Percentiles rank a stretch among this genome's conserved stretches.
Conservation (phyloP, 1,284 basidiomycete species). For the Coriolopsis trogii region DNA sequence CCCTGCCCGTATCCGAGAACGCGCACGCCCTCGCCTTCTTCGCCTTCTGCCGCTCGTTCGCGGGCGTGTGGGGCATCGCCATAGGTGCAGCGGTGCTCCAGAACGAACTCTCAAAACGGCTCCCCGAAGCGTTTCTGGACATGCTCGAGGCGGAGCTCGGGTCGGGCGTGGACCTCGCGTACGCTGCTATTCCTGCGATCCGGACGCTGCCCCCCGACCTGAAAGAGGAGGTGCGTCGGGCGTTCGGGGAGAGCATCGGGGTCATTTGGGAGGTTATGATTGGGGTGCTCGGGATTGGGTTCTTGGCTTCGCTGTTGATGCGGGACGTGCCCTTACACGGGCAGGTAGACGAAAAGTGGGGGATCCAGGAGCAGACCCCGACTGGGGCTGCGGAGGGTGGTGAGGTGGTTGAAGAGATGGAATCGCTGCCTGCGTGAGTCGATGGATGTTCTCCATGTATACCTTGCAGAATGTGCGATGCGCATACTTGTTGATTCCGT, state of each 20-base stretch:
- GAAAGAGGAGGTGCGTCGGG: slow-evolving; percentile 27
- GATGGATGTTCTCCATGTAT: too few relatives aligned
- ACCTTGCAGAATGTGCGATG: too few relatives aligned
- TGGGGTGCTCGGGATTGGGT: slow-evolving; percentile 30
- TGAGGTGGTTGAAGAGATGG: too few relatives aligned
- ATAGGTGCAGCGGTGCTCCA: slow-evolving; percentile 21
- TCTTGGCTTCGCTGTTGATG: slow-evolving; percentile 8
- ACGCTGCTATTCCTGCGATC: slow-evolving; percentile 36
- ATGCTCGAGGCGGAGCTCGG: slow-evolving; percentile 19
- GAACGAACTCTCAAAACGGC: slow-evolving; percentile 13
- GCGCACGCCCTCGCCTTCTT: slow-evolving; percentile 41
- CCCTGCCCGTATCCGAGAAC: slow-evolving; percentile 35
- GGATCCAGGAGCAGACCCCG: not conserved
- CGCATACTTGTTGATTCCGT: too few relatives aligned
- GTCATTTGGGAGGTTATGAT: slow-evolving; percentile 34
- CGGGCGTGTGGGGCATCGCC: slow-evolving; percentile 30
- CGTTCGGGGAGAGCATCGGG: slow-evolving; percentile 33
- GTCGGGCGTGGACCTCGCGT: slow-evolving; percentile 29
- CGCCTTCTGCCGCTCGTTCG: slow-evolving; percentile 38
- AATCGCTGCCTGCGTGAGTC: too few relatives aligned
- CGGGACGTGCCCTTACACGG: slow-evolving; percentile 18
- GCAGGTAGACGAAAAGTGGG: slow-evolving; percentile 9
- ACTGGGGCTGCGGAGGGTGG: too few relatives aligned
- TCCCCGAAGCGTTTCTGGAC: slow-evolving; percentile 14
- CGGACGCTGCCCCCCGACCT: slow-evolving; percentile 24